Evolutionary conservation across 202 grass and related monocot genomes (phyloP), one percentile per base, ranked within the genome.

Genomic region (Bolboschoenoplectus hybrid): DNA sequence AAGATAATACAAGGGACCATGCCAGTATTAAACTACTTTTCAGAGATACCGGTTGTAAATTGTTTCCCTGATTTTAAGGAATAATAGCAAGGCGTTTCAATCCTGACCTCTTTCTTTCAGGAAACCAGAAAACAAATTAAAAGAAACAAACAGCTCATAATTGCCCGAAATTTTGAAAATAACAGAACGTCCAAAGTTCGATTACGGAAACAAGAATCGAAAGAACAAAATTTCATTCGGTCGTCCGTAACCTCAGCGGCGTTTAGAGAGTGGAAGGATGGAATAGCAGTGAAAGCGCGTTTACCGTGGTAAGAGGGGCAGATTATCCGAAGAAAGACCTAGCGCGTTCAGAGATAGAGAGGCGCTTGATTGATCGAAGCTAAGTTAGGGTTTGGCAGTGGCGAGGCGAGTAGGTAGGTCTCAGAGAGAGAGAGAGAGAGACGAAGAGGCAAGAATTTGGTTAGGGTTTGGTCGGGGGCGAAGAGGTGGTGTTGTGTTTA

Each of bases 261-360:
- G 35, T 39, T 16, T 40, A 19, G 64, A 40, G 64, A 67, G 64
- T 40, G 11, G 12, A 4, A 4, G 9, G 64, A 14, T 4, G 13
- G 14, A 11, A 69, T 41, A 69, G 66, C 14, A 43, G 36, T 17
- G 35, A 43, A 53, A 41, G 34, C 9, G 13, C 36, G 67, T 44
- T 49, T 73, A 73, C 69, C 69, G 69, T 32, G 69, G 43, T 49
- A 73, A 73, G 69, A 49, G 69, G 69, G 69, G 44, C 69, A 19
- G 44, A 73, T n/a, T 44, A 26, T 73, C 44, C 5, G 9, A 19
- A 9, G 39, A 70, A 67, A 43, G 13, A 38, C 39, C 43, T 72
- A 20, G 68, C 68, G 43, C 7, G 0, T 1, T 16, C 16, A 38
- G 64, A 40, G 34, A 65, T 26, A 66, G 65, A 40, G 65, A 68